Percentiles rank a stretch among this genome's conserved stretches.
phyloP scores from a whole-genome alignment of 805 yeast genomes.

The Wickerhamiella qilinensis region DNA sequence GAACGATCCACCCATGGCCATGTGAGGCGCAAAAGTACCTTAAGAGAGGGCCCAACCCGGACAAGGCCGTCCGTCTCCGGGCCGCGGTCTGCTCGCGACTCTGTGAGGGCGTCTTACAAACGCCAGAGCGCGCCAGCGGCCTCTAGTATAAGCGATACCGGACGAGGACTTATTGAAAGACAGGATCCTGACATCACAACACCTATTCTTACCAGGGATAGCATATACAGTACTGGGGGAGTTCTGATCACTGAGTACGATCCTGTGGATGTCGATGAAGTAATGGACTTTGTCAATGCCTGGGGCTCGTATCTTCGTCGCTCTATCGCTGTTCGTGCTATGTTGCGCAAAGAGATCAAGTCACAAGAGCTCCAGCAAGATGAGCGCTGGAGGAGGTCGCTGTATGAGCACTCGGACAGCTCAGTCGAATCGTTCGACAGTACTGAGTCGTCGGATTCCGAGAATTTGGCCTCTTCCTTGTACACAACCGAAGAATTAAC shows the following conservation, averaged over 20 bases:
- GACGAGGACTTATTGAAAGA: too few species aligned
- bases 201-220: background rate
- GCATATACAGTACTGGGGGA: background rate
- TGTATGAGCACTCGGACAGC: background rate
- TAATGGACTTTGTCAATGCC: slow-evolving; percentile 17
- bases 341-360: slow-evolving; percentile 13
- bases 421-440: background rate
- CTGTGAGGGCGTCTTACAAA: background rate
- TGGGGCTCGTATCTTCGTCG: slow-evolving; percentile 20
- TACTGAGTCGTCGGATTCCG: background rate
- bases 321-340: slow-evolving; percentile 20
- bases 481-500: too few species aligned
- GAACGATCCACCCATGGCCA: too few species aligned
- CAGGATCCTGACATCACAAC: too few species aligned
- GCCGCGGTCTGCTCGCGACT: background rate
- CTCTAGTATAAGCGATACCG: too few species aligned
- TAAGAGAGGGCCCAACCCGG: background rate
- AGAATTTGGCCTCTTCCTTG: too few species aligned
- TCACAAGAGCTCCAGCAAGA: slow-evolving; percentile 1
- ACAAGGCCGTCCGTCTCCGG: background rate
- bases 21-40: background rate
- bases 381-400: background rate
- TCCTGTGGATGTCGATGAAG: slow-evolving; percentile 14
- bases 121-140: background rate
- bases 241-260: background rate